Base-by-base conservation (phyloP, 148 eudicot genomes). In the Polygonum aviculare region DNA sequence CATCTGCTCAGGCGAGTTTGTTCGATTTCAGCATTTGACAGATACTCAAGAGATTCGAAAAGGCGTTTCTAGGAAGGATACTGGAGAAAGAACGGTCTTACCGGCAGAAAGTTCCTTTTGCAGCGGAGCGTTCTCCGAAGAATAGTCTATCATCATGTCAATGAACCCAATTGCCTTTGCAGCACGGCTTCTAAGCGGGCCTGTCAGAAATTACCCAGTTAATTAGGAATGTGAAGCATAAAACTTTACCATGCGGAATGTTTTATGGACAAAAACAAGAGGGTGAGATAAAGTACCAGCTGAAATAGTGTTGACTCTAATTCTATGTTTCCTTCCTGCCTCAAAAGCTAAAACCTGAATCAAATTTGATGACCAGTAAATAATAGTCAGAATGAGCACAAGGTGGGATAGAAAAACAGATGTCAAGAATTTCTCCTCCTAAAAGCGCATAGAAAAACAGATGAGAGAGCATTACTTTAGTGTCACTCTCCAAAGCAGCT, bases 101-200 rank as follows among this genome's bases (percentile, higher is more conserved):
- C 98, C 98, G 77, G 97, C 95, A 31, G 95, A 86, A 33, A 94
- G 79, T 82, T 92, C 98, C 79, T 92, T 94, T 79, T 92, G 97
- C 69, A 94, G 81, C 18, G 98, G 98, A 49, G 98, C 95, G 70
- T 94, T 94, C 35, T 82, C 90, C 31, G 85, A 47, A 10, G 98
- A 94, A 78, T 94, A 94, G 77, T 94, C 96, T n/a, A 94, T 94
- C 97, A 94, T 94, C 86, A 87, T 92, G 75, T 89, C 98, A 22
- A 94, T 94, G 77, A 94, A 94, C 75, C 98, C 98, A 75, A 94
- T 94, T 49, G 98, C 96, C 83, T 92, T 94, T 72, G 98, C 98
- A 74, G 98, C 98, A 60, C 98, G 98, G 73, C 98, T 94, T 80
- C 97, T 87, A 18, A 94, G 85, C 49, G 98, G 98, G 67, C 98